Conservation (phyloP, 2,329 filamentous ascomycete species). For the Aspergillus jensenii region DNA sequence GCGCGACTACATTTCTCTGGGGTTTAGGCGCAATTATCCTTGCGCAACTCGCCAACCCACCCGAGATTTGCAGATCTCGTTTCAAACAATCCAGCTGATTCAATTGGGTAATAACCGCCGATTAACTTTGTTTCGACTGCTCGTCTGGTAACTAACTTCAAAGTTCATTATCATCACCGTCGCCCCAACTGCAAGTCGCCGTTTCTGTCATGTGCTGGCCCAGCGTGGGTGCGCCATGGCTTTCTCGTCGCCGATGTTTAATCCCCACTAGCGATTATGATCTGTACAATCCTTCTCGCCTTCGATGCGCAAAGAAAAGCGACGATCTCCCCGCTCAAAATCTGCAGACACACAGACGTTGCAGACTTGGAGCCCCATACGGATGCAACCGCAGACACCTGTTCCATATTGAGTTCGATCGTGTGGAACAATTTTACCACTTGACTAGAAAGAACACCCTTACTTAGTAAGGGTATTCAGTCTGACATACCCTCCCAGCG, state of each 20-base stretch:
- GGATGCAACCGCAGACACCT: background rate
- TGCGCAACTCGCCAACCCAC: background rate
- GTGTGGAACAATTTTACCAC: no score
- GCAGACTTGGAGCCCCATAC: background rate
- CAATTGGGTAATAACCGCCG: conserved; percentile 4
- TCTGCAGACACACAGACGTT: conserved; percentile 3
- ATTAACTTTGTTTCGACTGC: background rate
- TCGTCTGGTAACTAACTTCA: background rate
- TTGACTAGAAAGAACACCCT: no score
- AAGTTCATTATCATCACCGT: background rate
- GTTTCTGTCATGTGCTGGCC: conserved; percentile 7
- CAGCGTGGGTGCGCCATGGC: background rate
- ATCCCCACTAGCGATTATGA: conserved; percentile 3
- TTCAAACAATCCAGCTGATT: background rate
- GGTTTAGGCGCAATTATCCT: background rate
- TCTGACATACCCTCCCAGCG: no score
- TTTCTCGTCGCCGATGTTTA: background rate
- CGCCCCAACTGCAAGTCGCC: conserved; percentile 4
- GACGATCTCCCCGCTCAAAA: conserved; percentile 3
- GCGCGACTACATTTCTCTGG: background rate
- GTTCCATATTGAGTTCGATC: background rate
- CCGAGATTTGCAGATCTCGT: conserved; percentile 1
- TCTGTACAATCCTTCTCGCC: background rate
- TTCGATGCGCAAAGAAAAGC: background rate
- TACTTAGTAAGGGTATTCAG: no score